phyloP scores from a whole-genome alignment of 1,139 yeast species.

The Yamadazyma aaseri region DNA sequence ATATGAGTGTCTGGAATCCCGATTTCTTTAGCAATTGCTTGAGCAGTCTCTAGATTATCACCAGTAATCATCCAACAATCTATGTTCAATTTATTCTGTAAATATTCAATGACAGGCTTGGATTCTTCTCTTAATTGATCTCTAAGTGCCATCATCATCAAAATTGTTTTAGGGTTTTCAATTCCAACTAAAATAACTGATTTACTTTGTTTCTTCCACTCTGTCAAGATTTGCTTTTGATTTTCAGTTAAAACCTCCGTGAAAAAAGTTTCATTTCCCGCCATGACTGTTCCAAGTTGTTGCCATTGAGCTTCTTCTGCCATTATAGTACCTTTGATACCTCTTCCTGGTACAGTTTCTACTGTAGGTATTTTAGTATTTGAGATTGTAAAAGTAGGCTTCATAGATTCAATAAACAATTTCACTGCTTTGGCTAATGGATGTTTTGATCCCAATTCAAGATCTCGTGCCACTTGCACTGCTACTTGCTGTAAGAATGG shows the following conservation, averaged over 20 bases:
- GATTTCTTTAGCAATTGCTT: conserved; percentile 62
- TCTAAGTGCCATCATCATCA: conserved; percentile 55
- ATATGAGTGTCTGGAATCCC: conserved; percentile 55
- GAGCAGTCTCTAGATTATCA: conserved; percentile 66
- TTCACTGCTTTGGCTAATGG: conserved; percentile 65
- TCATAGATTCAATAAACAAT: conserved; percentile 29
- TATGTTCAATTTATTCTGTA: conserved; percentile 42
- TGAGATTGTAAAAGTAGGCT: conserved; percentile 19
- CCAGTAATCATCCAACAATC: conserved; percentile 75
- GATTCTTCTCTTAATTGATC: conserved; percentile 70
- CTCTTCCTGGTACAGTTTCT: conserved; percentile 58
- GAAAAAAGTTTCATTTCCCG: conserved; percentile 66
- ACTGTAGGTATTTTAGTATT: conserved; percentile 47
- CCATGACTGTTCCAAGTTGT: conserved; percentile 41
- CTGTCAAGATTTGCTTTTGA: conserved; percentile 29
- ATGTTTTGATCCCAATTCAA: conserved; percentile 68
- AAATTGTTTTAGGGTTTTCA: conserved; percentile 34
- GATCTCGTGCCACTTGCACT: conserved; percentile 53
- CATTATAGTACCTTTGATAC: conserved; percentile 46
- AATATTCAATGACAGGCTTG: conserved; percentile 44
- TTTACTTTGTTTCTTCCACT: conserved; percentile 65
- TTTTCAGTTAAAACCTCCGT: conserved; percentile 32
- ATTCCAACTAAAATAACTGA: conserved; percentile 61
- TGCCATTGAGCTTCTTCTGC: conserved; percentile 28
- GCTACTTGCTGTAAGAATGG: conserved; percentile 17